Conservation (phyloP, 2,329 filamentous ascomycete species). For the Pseudocercospora macadamiae region DNA sequence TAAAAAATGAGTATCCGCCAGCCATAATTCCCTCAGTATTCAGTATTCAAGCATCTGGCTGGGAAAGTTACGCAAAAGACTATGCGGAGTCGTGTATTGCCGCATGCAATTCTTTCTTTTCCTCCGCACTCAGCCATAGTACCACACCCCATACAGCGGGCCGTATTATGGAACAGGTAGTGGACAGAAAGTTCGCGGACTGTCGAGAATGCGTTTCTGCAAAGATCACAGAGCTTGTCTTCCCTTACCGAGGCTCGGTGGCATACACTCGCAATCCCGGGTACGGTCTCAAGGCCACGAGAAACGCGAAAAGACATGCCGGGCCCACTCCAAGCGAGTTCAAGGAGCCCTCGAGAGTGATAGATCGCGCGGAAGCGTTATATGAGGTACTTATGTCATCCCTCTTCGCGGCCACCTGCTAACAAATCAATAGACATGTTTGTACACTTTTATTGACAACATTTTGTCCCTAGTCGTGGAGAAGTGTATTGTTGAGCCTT, state of each 20-base stretch:
- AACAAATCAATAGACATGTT: not conserved
- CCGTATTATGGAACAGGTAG: not conserved
- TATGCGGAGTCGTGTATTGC: not conserved
- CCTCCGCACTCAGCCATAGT: not conserved
- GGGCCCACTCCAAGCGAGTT: not conserved
- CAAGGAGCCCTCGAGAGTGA: not conserved
- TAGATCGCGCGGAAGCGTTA: not conserved
- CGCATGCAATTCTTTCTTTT: not conserved
- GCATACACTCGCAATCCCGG: not conserved
- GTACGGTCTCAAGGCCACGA: too few species aligned
- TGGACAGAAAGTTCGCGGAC: not conserved
- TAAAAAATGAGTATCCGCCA: not conserved
- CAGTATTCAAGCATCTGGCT: not conserved
- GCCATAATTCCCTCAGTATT: not conserved
- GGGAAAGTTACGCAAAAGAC: not conserved
- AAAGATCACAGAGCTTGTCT: not conserved
- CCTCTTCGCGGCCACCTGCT: too few species aligned
- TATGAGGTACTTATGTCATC: not conserved
- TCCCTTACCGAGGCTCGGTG: not conserved
- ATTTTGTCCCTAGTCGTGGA: not conserved
- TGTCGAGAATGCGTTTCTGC: not conserved
- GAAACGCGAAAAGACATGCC: too few species aligned
- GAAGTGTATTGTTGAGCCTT: not conserved
- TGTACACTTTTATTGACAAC: not conserved
- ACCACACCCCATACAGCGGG: not conserved